These are phyloP conservation scores for Lasiodiplodia sp. DNA, from an alignment of 2,329 filamentous ascomycete species.

Conservation along the genomic window DNA sequence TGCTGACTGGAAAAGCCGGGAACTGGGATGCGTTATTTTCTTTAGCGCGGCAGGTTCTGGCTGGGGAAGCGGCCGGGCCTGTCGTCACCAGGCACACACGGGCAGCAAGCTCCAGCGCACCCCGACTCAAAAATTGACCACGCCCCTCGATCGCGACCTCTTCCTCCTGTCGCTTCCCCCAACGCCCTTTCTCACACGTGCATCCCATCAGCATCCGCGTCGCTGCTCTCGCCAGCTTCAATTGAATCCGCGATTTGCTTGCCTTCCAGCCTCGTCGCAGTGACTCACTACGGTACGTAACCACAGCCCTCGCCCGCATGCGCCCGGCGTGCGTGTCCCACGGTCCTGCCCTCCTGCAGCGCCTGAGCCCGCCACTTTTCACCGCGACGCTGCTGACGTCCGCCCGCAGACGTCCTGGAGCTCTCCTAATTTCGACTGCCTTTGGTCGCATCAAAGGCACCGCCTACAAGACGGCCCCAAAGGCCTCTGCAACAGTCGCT, in stretches of 20 bases:
- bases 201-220: not conserved
- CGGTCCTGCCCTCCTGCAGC: not conserved
- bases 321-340: not conserved
- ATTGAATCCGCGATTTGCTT: constrained; percentile 13
- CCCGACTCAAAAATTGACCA: constrained; percentile 30
- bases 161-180: constrained; percentile 9
- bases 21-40: constrained; percentile 28
- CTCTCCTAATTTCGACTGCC: constrained; percentile 34
- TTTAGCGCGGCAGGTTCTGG: constrained; percentile 19
- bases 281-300: constrained; percentile 29
- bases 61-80: not conserved
- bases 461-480: constrained; percentile 52
- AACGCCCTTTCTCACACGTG: constrained; percentile 5
- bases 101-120: constrained; percentile 20
- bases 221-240: constrained; percentile 4
- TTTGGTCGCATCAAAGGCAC: constrained; percentile 54
- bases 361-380: constrained; percentile 18
- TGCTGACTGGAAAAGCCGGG: constrained; percentile 13
- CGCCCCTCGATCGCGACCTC: constrained; percentile 21
- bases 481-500: constrained; percentile 51
- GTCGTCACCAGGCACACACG: constrained; percentile 23
- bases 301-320: not conserved
- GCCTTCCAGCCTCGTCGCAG: constrained; percentile 21
- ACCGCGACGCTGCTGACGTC: constrained; percentile 1
- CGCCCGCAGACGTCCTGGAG: constrained; percentile 24